Percentiles rank a stretch among this genome's conserved stretches.
These are phyloP conservation scores for Alternaria novae-zelandiae DNA, from an alignment of 2,329 filamentous ascomycete species.

Conservation along the genomic window DNA sequence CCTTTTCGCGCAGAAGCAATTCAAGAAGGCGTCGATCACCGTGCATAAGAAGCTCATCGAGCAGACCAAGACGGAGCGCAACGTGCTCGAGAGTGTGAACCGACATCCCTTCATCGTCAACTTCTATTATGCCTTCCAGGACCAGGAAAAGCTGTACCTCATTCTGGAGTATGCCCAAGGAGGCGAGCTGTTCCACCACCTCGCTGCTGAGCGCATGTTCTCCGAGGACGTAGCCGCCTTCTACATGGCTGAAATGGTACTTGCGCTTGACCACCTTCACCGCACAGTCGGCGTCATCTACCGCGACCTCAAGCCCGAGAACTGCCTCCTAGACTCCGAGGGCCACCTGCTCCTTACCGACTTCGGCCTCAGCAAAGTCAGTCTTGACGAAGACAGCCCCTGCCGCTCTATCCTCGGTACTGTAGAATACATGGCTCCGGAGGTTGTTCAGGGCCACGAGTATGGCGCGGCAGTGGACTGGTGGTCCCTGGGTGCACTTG, in stretches of 20 bases:
- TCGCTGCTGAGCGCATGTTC: slow-evolving; percentile 95
- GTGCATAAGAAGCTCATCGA: slow-evolving; percentile 96
- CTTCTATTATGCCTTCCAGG: slow-evolving; percentile 97
- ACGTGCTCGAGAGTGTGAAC: slow-evolving; percentile 94
- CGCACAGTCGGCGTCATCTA: slow-evolving; percentile 93
- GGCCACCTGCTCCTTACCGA: slow-evolving; percentile 95
- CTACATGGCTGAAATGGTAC: slow-evolving; percentile 98
- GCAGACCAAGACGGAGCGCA: slow-evolving; percentile 95
- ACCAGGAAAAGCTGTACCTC: slow-evolving; percentile 95
- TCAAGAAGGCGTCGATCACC: slow-evolving; percentile 93
- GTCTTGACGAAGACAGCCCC: slow-evolving; percentile 71
- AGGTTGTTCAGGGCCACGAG: slow-evolving; percentile 84
- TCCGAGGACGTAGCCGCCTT: slow-evolving; percentile 87
- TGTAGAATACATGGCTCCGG: slow-evolving; percentile 98
- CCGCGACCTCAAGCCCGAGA: slow-evolving; percentile 96
- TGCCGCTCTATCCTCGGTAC: slow-evolving; percentile 95
- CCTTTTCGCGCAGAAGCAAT: slow-evolving; percentile 96
- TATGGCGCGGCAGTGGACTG: slow-evolving; percentile 97
- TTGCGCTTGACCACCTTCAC: slow-evolving; percentile 93
- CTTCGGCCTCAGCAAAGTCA: slow-evolving; percentile 95
- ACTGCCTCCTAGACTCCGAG: slow-evolving; percentile 89
- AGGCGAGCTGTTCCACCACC: slow-evolving; percentile 94
- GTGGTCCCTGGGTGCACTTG: slow-evolving; percentile 96
- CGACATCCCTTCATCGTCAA: slow-evolving; percentile 98
- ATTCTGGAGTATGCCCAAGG: slow-evolving; percentile 98